phyloP scores from a whole-genome alignment of 768 basidiomycete species.

The Tricholoma saponaceum region DNA sequence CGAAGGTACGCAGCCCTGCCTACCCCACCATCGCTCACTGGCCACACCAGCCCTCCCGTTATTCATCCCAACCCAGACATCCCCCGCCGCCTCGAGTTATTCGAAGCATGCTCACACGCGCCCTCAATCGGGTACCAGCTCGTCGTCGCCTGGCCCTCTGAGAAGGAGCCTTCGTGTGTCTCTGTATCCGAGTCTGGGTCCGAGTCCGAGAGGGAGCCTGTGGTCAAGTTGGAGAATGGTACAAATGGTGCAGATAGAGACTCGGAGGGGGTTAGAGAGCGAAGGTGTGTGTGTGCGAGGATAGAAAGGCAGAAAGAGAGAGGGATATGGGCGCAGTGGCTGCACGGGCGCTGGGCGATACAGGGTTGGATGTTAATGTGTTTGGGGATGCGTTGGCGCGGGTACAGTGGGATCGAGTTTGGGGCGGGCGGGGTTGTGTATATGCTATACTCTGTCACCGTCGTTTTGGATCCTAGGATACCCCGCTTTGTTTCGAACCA shows the following conservation, averaged over 20 bases:
- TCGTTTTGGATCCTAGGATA: too few relatives aligned
- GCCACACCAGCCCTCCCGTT: conserved; percentile 42
- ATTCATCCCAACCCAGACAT: conserved; percentile 44
- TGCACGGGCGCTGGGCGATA: conserved; percentile 12
- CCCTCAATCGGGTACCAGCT: conserved; percentile 38
- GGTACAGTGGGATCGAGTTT: conserved; percentile 1
- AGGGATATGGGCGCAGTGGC: conserved; percentile 7
- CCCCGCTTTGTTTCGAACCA: too few relatives aligned
- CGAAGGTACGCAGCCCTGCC: neutral
- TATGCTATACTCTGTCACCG: too few relatives aligned
- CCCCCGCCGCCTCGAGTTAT: conserved; percentile 46
- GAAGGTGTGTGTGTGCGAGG: neutral
- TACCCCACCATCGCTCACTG: neutral
- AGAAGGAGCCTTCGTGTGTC: too few relatives aligned
- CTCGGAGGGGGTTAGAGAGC: neutral
- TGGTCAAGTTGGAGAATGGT: too few relatives aligned
- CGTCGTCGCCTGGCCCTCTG: conserved; percentile 33
- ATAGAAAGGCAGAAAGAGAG: too few relatives aligned
- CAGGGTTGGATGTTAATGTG: conserved; percentile 10
- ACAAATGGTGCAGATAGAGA: neutral
- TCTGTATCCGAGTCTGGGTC: too few relatives aligned
- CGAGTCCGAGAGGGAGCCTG: too few relatives aligned
- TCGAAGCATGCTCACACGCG: conserved; percentile 34
- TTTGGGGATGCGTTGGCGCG: conserved; percentile 10
- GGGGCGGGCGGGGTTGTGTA: neutral